A percentile compares a stretch with the other conserved stretches of the same genome.
phyloP scores from a whole-genome alignment of 2,329 filamentous ascomycete species.

The Lecanosticta acicola region DNA sequence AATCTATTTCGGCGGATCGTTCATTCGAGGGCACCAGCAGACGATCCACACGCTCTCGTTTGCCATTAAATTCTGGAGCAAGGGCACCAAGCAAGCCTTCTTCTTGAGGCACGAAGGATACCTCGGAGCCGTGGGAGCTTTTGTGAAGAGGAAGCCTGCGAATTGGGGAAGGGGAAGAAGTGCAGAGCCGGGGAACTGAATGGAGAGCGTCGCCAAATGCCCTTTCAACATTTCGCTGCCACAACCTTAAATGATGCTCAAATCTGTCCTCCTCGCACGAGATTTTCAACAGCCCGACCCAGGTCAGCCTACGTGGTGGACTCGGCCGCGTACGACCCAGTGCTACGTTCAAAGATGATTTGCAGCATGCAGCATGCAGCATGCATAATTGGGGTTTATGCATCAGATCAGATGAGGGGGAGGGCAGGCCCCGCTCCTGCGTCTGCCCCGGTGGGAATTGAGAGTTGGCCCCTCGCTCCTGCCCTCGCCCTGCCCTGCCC shows the following conservation, averaged over 20 bases:
- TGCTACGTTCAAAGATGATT: too few relatives aligned
- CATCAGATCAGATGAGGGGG: too few relatives aligned
- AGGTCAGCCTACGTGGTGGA: too few relatives aligned
- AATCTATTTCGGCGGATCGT: slow-evolving; percentile 96
- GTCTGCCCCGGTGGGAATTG: neutral
- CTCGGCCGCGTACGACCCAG: too few relatives aligned
- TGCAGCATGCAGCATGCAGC: neutral
- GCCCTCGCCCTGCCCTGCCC: neutral
- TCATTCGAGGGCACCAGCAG: slow-evolving; percentile 91
- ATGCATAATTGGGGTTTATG: neutral
- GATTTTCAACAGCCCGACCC: too few relatives aligned
- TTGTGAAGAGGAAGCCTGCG: slow-evolving; percentile 80
- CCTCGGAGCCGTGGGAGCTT: slow-evolving; percentile 86
- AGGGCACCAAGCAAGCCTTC: slow-evolving; percentile 89
- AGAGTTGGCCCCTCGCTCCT: neutral
- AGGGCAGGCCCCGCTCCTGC: too few relatives aligned
- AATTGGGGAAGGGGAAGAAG: slow-evolving; percentile 61
- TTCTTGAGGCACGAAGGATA: slow-evolving; percentile 96
- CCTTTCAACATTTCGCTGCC: neutral
- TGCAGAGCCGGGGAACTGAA: slow-evolving; percentile 9
- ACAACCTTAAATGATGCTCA: neutral
- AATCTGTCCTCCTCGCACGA: too few relatives aligned
- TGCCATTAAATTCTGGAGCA: slow-evolving; percentile 96
- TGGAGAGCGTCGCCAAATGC: neutral
- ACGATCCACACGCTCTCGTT: slow-evolving; percentile 97